Percentiles rank a stretch among this genome's conserved stretches.
Conservation (phyloP, 225 moss, liverwort and hornwort genomes). For the Anthoceros angustus region DNA sequence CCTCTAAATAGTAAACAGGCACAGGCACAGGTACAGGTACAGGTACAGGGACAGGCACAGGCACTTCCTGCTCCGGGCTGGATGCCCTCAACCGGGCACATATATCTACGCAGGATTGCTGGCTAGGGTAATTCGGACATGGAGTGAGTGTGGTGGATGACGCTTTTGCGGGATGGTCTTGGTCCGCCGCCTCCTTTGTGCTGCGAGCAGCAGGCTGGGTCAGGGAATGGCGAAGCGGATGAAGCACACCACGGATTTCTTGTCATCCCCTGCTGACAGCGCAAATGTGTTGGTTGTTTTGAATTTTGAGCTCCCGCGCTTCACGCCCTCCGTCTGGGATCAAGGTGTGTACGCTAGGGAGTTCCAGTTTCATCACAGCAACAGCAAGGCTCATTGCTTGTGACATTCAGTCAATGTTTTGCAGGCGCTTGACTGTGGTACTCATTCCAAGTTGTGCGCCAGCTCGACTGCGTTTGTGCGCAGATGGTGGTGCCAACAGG, state of each 20-base stretch:
- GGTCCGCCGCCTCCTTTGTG: background rate
- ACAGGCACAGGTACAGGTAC: no score
- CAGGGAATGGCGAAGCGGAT: background rate
- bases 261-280: background rate
- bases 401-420: background rate
- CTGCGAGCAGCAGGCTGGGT: background rate
- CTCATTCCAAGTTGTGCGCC: conserved; percentile 11
- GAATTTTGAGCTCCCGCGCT: conserved; percentile 57
- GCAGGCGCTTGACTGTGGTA: background rate
- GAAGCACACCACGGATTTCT: background rate
- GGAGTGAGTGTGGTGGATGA: background rate
- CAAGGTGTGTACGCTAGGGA: conserved; percentile 39
- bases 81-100: no score
- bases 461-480: conserved; percentile 71
- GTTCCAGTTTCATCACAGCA: background rate
- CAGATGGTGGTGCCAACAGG: conserved; percentile 95
- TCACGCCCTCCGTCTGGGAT: conserved; percentile 50
- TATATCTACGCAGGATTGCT: no score
- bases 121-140: no score
- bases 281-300: conserved; percentile 43
- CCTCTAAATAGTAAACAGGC: no score
- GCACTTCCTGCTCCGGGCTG: no score
- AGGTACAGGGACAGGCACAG: no score
- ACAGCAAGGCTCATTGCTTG: background rate
- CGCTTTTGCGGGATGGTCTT: background rate